Conservation (phyloP, 805 yeast species). For the Zygotorulaspora florentina region DNA sequence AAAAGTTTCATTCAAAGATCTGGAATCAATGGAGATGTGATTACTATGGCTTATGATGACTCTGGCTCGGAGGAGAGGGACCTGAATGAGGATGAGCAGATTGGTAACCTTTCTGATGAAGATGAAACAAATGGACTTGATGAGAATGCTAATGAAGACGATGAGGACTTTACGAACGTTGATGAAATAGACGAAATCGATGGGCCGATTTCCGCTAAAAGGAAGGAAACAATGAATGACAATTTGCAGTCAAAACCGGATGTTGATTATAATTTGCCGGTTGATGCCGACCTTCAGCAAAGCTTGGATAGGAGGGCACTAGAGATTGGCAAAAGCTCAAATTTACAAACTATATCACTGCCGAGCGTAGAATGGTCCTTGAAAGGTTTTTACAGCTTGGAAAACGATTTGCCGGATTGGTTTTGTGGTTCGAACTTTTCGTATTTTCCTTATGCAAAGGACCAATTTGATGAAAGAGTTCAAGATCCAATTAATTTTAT, state of each 20-base stretch:
- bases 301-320: constrained; percentile 37
- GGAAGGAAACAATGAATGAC: constrained; percentile 6
- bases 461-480: constrained; percentile 15
- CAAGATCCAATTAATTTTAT: constrained; percentile 13
- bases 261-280: constrained; percentile 34
- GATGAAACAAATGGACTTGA: constrained; percentile 12
- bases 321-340: constrained; percentile 21
- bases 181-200: constrained; percentile 31
- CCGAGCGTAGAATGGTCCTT: constrained; percentile 45
- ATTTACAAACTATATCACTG: constrained; percentile 31
- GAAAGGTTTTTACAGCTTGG: constrained; percentile 36
- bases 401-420: constrained; percentile 47
- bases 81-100: constrained; percentile 2
- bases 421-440: constrained; percentile 36
- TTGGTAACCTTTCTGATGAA: constrained; percentile 6
- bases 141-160: constrained; percentile 24
- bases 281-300: constrained; percentile 35
- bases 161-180: constrained; percentile 34
- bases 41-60: constrained; percentile 10
- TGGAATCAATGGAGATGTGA: constrained; percentile 18
- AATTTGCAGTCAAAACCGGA: constrained; percentile 5
- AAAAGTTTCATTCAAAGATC: constrained; percentile 28
- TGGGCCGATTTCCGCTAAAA: constrained; percentile 29
- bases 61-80: constrained; percentile 10
- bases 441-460: constrained; percentile 14